Evolutionary conservation across 176 grass and related monocot genomes (phyloP).

Genomic region (Themeda triandra): DNA sequence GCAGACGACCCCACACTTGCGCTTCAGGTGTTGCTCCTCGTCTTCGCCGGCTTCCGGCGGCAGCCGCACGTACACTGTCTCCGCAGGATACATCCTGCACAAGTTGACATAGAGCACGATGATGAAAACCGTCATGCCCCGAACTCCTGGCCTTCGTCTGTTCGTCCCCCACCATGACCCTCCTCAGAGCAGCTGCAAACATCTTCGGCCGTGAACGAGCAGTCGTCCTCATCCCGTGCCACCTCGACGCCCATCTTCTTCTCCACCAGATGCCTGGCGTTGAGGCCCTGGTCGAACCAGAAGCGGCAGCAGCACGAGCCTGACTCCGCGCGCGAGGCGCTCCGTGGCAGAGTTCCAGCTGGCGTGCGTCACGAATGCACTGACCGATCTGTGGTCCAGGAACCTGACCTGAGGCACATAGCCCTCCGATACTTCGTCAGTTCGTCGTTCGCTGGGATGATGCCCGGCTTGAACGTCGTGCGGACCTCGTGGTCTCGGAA

Average conservation of each 20-base stretch:
- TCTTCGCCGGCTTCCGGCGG: slow-evolving; percentile 17
- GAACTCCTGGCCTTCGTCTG: slow-evolving; percentile 46
- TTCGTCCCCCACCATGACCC: slow-evolving; percentile 35
- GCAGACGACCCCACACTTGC: slow-evolving; percentile 6
- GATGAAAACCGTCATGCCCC: slow-evolving; percentile 49
- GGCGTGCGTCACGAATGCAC: not conserved
- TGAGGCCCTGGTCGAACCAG: slow-evolving; percentile 64
- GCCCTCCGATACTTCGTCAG: slow-evolving; percentile 37
- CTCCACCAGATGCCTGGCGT: slow-evolving; percentile 45
- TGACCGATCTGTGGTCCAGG: not conserved
- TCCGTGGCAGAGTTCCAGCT: not conserved
- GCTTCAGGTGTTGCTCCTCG: not conserved
- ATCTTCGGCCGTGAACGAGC: slow-evolving; percentile 38
- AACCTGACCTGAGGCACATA: not conserved
- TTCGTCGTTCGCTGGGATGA: slow-evolving; percentile 20
- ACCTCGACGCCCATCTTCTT: slow-evolving; percentile 50
- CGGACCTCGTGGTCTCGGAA: slow-evolving; percentile 47
- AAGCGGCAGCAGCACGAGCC: slow-evolving; percentile 51
- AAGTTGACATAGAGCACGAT: slow-evolving; percentile 43
- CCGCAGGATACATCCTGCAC: slow-evolving; percentile 38
- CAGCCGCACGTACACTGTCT: slow-evolving; percentile 40
- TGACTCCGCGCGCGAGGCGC: slow-evolving; percentile 24
- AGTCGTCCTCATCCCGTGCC: slow-evolving; percentile 39
- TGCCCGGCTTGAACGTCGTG: not conserved
- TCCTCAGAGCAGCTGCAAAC: slow-evolving; percentile 45